Evolutionary conservation across 2,329 filamentous ascomycete genomes (phyloP).

Genomic region (Cercospora sesami): DNA sequence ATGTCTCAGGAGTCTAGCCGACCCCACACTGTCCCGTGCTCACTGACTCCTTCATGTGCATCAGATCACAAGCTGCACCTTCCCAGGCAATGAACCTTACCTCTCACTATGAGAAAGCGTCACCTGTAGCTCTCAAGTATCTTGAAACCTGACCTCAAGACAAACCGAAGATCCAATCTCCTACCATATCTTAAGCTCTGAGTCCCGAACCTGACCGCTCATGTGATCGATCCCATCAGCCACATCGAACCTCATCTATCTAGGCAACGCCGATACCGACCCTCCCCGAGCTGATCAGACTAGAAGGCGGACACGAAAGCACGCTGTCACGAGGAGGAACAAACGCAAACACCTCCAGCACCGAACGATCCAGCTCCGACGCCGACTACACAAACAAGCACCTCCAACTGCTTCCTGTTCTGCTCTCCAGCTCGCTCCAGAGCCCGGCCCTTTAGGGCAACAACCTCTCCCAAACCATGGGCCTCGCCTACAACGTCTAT

Average conservation of each 20-base stretch:
- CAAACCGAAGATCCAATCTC: background rate
- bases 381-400: background rate
- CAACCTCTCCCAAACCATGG: constrained; percentile 28
- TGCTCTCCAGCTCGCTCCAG: background rate
- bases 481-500: constrained; percentile 53
- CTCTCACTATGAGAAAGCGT: background rate
- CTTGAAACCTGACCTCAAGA: background rate
- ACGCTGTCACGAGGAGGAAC: background rate
- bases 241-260: background rate
- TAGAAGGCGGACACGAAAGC: background rate
- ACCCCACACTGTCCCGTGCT: background rate
- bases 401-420: background rate
- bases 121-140: background rate
- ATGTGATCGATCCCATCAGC: background rate
- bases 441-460: background rate
- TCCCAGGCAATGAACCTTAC: background rate
- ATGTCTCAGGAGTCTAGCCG: background rate
- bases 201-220: background rate
- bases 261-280: background rate
- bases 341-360: background rate
- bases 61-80: background rate
- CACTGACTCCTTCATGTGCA: background rate
- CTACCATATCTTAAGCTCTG: background rate
- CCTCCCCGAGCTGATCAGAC: background rate
- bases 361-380: background rate